Evolutionary conservation across 2,329 filamentous ascomycete species (phyloP).

Genomic region (Venturia pyrina): DNA sequence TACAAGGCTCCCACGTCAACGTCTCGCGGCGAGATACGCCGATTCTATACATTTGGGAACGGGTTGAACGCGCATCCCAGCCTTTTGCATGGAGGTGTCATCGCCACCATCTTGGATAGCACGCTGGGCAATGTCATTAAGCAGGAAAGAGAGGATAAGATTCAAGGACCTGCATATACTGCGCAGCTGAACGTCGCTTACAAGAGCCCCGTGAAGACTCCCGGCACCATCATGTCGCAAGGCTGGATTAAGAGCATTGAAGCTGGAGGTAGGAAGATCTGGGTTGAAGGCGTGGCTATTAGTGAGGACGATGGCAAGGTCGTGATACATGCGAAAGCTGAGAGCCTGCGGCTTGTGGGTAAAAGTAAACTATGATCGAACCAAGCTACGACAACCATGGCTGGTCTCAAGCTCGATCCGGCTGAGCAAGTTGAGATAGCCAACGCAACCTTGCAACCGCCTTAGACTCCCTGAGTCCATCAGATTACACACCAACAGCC

Average conservation of each 20-base stretch:
- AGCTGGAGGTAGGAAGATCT: conserved; percentile 8
- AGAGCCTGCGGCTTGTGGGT: conserved; percentile 8
- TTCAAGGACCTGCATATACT: not conserved
- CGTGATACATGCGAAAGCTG: conserved; percentile 10
- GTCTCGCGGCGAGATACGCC: conserved; percentile 9
- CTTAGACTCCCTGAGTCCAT: too few relatives aligned
- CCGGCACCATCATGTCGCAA: conserved; percentile 10
- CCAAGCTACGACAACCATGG: too few relatives aligned
- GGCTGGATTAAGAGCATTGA: conserved; percentile 10
- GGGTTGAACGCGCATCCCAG: conserved; percentile 12
- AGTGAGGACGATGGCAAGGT: not conserved
- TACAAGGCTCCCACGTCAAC: not conserved
- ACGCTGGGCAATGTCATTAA: conserved; percentile 10
- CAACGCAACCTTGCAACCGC: too few relatives aligned
- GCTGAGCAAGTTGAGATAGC: too few relatives aligned
- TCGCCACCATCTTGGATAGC: conserved; percentile 10
- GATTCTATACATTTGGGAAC: conserved; percentile 12
- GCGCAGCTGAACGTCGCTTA: conserved; percentile 13
- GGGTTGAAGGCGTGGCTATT: conserved; percentile 6
- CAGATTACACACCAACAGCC: too few relatives aligned
- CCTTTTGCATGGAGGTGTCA: conserved; percentile 12
- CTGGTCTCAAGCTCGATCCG: too few relatives aligned
- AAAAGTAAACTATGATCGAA: conserved; percentile 7
- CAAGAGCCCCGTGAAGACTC: conserved; percentile 11
- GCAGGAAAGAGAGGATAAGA: not conserved